Base-by-base conservation (phyloP, 352 stramenopile genomes). In the Phytophthora sp. region DNA sequence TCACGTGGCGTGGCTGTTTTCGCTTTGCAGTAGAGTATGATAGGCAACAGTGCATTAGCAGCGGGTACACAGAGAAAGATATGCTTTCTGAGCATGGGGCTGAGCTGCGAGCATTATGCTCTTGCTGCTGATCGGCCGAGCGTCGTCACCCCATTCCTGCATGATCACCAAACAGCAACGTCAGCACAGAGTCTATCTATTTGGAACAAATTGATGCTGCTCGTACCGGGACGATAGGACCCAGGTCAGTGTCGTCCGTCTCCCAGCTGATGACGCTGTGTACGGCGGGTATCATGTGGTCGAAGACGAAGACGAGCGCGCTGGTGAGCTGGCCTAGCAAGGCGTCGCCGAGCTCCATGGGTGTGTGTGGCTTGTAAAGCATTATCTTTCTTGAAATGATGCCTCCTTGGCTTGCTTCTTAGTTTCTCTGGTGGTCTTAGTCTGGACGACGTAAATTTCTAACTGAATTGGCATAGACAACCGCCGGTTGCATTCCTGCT, bases 231-330 rank as follows among this genome's bases (percentile, higher is more conserved):
- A 56, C 23, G 49, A 57, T 47, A 15, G 50, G 50, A 8, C 50
- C 50, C 21, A 57, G 23, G 24, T 57, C 21, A 15, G 45, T 33
- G 31, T 42, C 29, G 13, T 44, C 30, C 1, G 51, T 52, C 12
- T 86, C 78, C 78, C 78, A 86, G 50, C 67, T 82, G 33, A 86
- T 44, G 60, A 77, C 71, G 46, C 71, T 79, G 75, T 78, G 74
- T 29, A 84, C 66, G 13, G 64, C 62, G 0, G 78, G 78, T 50
- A 84, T 72, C 47, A 79, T 68, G 60, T 82, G 70, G 39, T 82
- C 78, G 46, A 74, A 63, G 31, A 81, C 31, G 58, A 71, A 76
- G 38, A 85, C 59, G 26, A 73, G 60, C 2, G 69, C 66, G 38
- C 62, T 50, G 21, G 66, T 74, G 16, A 83, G 38, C 29, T 83